Percentiles rank a stretch among this genome's conserved stretches.
phyloP scores from a whole-genome alignment of 371 early-diverging fungal species.

The Mortierella polycephala region DNA sequence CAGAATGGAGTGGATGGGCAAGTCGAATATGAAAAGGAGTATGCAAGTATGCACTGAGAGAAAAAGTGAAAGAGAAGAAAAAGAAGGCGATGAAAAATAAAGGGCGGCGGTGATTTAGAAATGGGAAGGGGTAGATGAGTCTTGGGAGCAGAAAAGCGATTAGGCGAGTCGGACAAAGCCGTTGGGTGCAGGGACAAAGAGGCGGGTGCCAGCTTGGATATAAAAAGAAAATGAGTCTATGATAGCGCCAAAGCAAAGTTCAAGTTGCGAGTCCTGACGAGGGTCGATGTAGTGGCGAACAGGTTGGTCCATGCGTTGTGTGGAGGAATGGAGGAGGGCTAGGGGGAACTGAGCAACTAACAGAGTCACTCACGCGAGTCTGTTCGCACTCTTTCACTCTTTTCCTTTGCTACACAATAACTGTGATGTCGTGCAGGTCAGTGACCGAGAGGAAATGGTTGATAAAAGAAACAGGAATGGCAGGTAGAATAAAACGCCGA shows the following conservation, averaged over 20 bases:
- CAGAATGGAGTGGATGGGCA: constrained; percentile 6
- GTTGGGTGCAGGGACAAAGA: no score
- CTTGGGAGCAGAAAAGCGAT: constrained; percentile 1
- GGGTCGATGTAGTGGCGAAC: neutral
- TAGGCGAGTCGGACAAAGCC: no score
- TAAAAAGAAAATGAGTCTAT: no score
- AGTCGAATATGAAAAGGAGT: neutral
- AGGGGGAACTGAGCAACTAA: neutral
- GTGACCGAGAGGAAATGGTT: neutral
- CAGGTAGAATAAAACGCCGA: no score
- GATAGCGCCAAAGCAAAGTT: no score
- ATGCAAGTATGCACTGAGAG: neutral
- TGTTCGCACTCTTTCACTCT: no score
- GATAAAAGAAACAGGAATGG: neutral
- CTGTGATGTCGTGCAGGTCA: neutral
- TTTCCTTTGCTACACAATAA: no score
- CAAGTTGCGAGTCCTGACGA: no score
- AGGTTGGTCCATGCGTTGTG: neutral
- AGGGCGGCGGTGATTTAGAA: neutral
- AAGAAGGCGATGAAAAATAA: neutral
- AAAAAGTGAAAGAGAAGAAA: neutral
- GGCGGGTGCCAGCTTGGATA: no score
- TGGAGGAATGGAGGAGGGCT: constrained; percentile 5
- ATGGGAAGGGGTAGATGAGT: neutral
- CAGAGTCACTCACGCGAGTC: constrained; percentile 9